Base-by-base conservation (phyloP, 1,284 basidiomycete species). In the Erythrobasidium hasegawianum region DNA sequence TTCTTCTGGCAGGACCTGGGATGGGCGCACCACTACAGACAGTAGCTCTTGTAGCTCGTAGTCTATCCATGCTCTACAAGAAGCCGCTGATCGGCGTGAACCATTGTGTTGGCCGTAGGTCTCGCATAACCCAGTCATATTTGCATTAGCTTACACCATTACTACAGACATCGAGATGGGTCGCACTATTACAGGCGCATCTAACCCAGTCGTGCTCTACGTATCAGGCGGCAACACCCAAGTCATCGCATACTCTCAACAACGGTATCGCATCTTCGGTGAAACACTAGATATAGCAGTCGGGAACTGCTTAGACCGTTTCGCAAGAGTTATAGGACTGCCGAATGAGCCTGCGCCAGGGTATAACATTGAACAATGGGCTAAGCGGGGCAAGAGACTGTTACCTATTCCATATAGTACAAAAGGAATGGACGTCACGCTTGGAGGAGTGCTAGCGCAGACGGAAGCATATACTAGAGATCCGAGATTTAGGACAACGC, bases 161-260 rank as follows among this genome's bases (percentile, higher is more conserved):
- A n/a, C n/a, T 20, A 14, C 77, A 96, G 93, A 99, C 76, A 98
- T 99, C 72, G 96, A 99, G 78, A 99, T 98, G 90, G 96, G 96
- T 20, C 83, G 96, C 40, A 85, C 92, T 71, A 91, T 99, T 71
- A 98, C 96, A 0, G 88, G 88, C 39, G 94, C 96, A 1, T 85
- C 86, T 67, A 96, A 97, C 74, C 96, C 96, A 0, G 88, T 99
- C 72, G 94, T 98, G 1, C 85, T 99, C 38, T 99, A 99, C 76
- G 96, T 99, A 11, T 97, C 94, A 0, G 96, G 96, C 14, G 96
- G 96, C 10, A 99, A 99, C 78, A 98, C 96, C 0, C 96, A 99
- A 78, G 94, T 99, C 38, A 97, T 99, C 71, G 96, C 96, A 0
- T 99, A 99, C 77, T 96, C 92, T 18, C 88, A 91, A 71, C 91